A percentile compares a stretch with the other conserved stretches of the same genome.
Evolutionary conservation across 768 basidiomycete species (phyloP).

Genomic region (Sarcomyxa edulis): DNA sequence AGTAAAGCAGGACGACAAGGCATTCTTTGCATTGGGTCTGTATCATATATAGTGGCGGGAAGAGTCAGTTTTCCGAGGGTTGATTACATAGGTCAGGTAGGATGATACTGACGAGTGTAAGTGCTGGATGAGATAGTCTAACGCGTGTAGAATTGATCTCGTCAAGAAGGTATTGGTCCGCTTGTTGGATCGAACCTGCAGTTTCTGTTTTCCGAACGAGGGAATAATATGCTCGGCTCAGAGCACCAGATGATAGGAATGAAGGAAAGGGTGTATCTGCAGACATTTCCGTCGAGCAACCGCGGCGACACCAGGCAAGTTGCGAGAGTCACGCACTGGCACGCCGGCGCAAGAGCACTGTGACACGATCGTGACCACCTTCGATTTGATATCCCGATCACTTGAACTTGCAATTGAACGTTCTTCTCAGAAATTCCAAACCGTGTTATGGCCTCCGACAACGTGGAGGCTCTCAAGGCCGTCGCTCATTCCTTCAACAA

Average conservation of each 20-base stretch:
- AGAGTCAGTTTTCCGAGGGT: constrained; percentile 12
- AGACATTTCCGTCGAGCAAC: too few relatives aligned
- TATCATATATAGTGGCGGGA: too few relatives aligned
- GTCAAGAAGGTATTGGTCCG: constrained; percentile 53
- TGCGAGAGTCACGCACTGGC: too few relatives aligned
- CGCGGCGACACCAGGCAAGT: too few relatives aligned
- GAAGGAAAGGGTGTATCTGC: too few relatives aligned
- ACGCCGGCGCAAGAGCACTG: too few relatives aligned
- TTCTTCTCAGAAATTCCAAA: too few relatives aligned
- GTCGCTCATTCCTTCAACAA: constrained; percentile 78
- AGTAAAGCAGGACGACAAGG: constrained; percentile 68
- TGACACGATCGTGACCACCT: too few relatives aligned
- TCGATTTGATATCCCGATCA: too few relatives aligned
- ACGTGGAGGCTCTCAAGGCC: constrained; percentile 8
- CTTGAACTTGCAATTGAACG: too few relatives aligned
- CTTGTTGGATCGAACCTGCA: constrained; percentile 47
- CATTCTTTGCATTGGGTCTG: constrained; percentile 65
- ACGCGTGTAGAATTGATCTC: constrained; percentile 57
- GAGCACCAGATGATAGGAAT: constrained; percentile 73
- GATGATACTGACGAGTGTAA: constrained; percentile 47
- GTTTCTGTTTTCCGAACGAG: constrained; percentile 72
- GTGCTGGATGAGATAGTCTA: constrained; percentile 42
- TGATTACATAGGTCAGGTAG: constrained; percentile 6
- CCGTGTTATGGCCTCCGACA: neutral
- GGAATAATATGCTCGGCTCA: constrained; percentile 69